Conservation (phyloP, 257 asterid genomes). For the Nicotiana tabacum region DNA sequence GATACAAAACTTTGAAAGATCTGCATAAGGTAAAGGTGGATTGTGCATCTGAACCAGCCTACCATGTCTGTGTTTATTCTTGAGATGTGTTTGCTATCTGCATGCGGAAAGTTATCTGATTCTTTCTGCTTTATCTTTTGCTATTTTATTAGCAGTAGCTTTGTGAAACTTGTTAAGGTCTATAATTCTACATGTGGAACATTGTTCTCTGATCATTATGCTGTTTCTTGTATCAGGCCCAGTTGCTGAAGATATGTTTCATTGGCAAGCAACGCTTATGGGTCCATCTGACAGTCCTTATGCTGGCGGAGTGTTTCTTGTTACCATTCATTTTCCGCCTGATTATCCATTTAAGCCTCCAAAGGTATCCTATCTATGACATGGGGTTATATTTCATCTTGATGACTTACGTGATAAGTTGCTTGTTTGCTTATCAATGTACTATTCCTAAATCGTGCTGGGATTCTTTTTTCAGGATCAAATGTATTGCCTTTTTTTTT, state of each 20-base stretch:
- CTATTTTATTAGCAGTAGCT: background rate
- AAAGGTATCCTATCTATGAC: conserved; percentile 21
- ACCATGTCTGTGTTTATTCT: background rate
- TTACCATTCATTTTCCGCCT: conserved; percentile 37
- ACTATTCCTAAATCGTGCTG: background rate
- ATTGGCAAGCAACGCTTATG: conserved; percentile 43
- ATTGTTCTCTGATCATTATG: background rate
- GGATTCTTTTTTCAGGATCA: background rate
- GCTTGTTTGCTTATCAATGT: background rate
- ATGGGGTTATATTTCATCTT: background rate
- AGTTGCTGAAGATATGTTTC: conserved; percentile 44
- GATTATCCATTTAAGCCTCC: conserved; percentile 44
- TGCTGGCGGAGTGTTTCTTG: conserved; percentile 44
- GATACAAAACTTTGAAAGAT: background rate
- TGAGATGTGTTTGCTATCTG: background rate
- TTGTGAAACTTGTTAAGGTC: background rate
- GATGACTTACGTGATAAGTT: background rate
- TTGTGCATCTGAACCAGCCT: background rate
- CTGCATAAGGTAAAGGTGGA: background rate
- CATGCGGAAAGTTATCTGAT: background rate
- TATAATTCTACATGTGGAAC: background rate
- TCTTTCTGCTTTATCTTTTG: background rate
- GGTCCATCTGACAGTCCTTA: conserved; percentile 46
- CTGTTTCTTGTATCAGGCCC: conserved; percentile 24
- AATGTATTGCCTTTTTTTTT: background rate